These are phyloP conservation scores for Podospora didyma DNA, from an alignment of 495 filamentous ascomycete species.

Conservation along the genomic window DNA sequence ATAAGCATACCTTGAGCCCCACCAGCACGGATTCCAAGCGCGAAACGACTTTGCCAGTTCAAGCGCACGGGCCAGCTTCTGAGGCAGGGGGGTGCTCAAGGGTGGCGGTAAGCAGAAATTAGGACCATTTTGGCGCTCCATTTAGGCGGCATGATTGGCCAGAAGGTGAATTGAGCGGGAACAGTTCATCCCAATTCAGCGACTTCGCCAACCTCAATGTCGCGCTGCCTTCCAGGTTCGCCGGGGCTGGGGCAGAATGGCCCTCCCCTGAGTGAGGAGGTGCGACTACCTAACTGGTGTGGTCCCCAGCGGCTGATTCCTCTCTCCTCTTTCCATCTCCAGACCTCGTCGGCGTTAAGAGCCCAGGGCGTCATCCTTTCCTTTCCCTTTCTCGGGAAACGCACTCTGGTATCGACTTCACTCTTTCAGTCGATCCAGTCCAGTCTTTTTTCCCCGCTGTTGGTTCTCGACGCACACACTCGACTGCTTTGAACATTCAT, in stretches of 20 bases:
- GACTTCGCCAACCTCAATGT: conserved; percentile 6
- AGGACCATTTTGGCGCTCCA: conserved; percentile 9
- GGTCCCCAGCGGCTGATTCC: neutral
- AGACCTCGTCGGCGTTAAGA: conserved; percentile 24
- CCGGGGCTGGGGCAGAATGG: conserved; percentile 10
- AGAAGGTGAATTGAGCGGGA: neutral
- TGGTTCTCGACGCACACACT: too few species aligned
- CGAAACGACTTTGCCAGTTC: too few species aligned
- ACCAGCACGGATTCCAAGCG: too few species aligned
- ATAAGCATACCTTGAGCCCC: too few species aligned
- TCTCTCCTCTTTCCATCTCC: conserved; percentile 18
- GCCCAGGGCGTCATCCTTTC: conserved; percentile 10
- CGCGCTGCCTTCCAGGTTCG: too few species aligned
- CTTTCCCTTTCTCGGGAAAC: conserved; percentile 19
- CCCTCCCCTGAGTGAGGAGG: conserved; percentile 18
- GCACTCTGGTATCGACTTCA: conserved; percentile 63
- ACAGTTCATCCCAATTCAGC: conserved; percentile 23
- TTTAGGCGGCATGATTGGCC: conserved; percentile 10
- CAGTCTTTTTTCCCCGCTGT: conserved; percentile 42
- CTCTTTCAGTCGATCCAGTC: conserved; percentile 64
- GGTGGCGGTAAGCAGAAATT: conserved; percentile 20
- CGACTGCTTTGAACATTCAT: too few species aligned
- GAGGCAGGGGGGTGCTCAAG: neutral
- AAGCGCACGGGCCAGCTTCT: neutral
- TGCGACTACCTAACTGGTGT: neutral